Conservation (phyloP, 2,329 filamentous ascomycete genomes). For the Incumbomyces delicatus region DNA sequence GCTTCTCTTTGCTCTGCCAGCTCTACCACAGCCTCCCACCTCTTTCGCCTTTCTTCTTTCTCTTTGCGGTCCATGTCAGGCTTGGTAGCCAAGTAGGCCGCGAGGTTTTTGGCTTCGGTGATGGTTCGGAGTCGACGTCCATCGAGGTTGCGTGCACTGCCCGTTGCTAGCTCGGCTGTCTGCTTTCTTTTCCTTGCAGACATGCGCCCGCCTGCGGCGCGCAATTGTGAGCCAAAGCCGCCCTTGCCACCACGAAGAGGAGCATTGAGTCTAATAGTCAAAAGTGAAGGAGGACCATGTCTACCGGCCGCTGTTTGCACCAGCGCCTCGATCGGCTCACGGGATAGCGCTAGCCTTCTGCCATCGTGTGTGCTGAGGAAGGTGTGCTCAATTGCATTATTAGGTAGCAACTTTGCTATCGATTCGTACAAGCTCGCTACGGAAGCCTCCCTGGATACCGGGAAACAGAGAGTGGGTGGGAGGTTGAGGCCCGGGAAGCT, state of each 20-base stretch:
- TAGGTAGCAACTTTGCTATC: conserved; percentile 41
- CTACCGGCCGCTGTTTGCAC: not conserved
- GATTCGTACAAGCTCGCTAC: not conserved
- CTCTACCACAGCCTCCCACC: conserved; percentile 84
- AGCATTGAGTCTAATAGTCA: conserved; percentile 70
- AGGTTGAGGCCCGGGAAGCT: conserved; percentile 75
- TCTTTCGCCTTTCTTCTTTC: conserved; percentile 70
- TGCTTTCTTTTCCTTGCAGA: conserved; percentile 79
- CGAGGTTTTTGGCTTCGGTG: conserved; percentile 87
- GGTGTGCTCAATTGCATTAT: conserved; percentile 52
- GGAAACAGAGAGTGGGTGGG: conserved; percentile 72
- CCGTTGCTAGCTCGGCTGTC: conserved; percentile 47
- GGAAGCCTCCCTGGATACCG: conserved; percentile 34
- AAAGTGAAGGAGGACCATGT: conserved; percentile 37
- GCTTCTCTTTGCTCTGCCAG: conserved; percentile 72
- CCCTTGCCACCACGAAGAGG: conserved; percentile 88
- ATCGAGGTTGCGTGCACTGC: conserved; percentile 85
- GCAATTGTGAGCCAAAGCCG: conserved; percentile 92
- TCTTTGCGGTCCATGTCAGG: conserved; percentile 95
- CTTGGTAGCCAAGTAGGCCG: conserved; percentile 89
- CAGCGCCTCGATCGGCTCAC: conserved; percentile 47
- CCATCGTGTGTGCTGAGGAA: conserved; percentile 76
- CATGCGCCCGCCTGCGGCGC: conserved; percentile 96
- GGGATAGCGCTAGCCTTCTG: conserved; percentile 51
- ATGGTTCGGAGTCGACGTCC: conserved; percentile 83